Evolutionary conservation across 495 filamentous ascomycete genomes (phyloP).

Genomic region (Podospora pseudocomata): DNA sequence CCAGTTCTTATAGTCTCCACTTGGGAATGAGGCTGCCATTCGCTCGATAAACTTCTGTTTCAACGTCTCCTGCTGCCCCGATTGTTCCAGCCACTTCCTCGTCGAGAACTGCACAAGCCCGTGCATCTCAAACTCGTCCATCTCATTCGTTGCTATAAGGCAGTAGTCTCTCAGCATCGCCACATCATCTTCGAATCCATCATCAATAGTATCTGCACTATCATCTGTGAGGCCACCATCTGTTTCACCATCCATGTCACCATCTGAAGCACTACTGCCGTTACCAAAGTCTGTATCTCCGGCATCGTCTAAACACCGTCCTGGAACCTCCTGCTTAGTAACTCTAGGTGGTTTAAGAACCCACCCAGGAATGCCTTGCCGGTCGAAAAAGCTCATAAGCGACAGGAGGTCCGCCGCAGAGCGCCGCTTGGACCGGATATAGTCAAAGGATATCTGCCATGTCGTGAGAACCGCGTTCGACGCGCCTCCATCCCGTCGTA

Average conservation of each 20-base stretch:
- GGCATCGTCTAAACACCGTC: not conserved
- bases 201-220: not conserved
- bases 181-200: not conserved
- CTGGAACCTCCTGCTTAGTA: not conserved
- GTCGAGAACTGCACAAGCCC: constrained; percentile 44
- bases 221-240: not conserved
- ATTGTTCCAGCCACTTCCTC: constrained; percentile 39
- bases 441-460: constrained; percentile 36
- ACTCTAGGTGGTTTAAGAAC: constrained; percentile 18
- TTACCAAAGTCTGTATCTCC: not conserved
- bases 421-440: constrained; percentile 20
- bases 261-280: not conserved
- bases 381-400: constrained; percentile 45
- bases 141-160: constrained; percentile 36
- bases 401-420: constrained; percentile 37
- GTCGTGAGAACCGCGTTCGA: constrained; percentile 33
- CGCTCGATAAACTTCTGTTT: constrained; percentile 32
- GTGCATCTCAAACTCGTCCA: constrained; percentile 37
- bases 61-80: constrained; percentile 36
- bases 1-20: constrained; percentile 23
- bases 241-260: not conserved
- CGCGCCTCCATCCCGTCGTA: constrained; percentile 28
- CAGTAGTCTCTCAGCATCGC: constrained; percentile 38
- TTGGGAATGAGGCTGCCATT: constrained; percentile 40
- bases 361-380: constrained; percentile 37